Evolutionary conservation across 192 early-diverging fungal genomes (phyloP), one percentile per base, ranked within the genome.

Genomic region (Backusella psychrophila): DNA sequence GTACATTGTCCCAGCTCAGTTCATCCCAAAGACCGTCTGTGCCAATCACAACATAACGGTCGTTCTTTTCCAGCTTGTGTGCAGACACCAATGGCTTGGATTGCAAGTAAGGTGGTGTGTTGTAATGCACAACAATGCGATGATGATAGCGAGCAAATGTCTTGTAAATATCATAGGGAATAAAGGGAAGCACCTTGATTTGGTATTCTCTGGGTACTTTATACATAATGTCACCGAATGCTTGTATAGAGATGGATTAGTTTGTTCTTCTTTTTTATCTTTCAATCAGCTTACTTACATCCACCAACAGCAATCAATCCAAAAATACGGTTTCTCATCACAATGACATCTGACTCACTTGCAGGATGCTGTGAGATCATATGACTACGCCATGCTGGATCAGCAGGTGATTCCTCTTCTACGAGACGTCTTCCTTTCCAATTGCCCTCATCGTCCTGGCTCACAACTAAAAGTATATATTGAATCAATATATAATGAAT

Each of bases 1-100:
- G 80, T 14, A 89, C 83, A 49, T 95, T 90, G 2, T 86, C 88
- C 56, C 90, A 90, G 3, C 89, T 88, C 67, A 95, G 72, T 73
- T 89, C 82, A 72, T 96, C 94, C 85, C 93, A 96, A 1, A 97
- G 79, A 6, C 95, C 95, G 85, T 95, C 95, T 0, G 93, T 89
- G 3, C 93, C 94, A 71, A 97, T 78, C 0, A 97, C 90, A 34
- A 97, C 75, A 74, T 93, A 96, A 74, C 83, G 78, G 73, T 94
- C 93, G 42, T 86, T 80, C 9, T 83, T 42, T 65, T 77, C 79
- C 7, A 96, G 78, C 71, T 89, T 80, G 69, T 91, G 90, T 71
- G 87, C 79, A 1, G 81, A 81, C 1, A 94, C 85, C 3, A 91
- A 90, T 2, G 95, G 95, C 66, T 88, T 85, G 1, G 94, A 94